A percentile compares a stretch with the other conserved stretches of the same genome.
These are phyloP conservation scores for Solanum bulbocastanum DNA, from an alignment of 257 asterid species.

Conservation along the genomic window DNA sequence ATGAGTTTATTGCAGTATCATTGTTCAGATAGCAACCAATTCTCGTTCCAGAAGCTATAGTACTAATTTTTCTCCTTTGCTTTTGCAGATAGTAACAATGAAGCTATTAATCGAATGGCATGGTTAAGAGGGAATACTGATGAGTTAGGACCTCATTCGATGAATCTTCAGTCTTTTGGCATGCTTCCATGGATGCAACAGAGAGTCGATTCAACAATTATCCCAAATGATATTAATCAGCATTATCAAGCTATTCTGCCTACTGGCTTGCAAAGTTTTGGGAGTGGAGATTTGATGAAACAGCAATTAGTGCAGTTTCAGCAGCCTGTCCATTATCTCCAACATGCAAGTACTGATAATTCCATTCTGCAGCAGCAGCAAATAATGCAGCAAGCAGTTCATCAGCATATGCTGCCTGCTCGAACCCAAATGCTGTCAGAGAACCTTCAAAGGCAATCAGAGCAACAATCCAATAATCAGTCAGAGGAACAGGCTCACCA, in stretches of 20 bases:
- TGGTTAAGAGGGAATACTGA: slow-evolving; percentile 80
- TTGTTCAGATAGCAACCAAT: not conserved
- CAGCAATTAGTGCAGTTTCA: slow-evolving; percentile 68
- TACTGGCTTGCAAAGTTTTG: slow-evolving; percentile 51
- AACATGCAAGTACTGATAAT: slow-evolving; percentile 45
- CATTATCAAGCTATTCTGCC: slow-evolving; percentile 81
- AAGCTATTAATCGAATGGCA: slow-evolving; percentile 63
- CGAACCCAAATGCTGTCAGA: slow-evolving; percentile 61
- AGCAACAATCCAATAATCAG: slow-evolving; percentile 44
- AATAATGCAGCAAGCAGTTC: slow-evolving; percentile 30
- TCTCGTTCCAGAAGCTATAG: not conserved
- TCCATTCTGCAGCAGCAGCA: slow-evolving; percentile 40
- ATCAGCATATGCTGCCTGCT: slow-evolving; percentile 44
- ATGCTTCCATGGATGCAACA: slow-evolving; percentile 87
- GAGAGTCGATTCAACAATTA: slow-evolving; percentile 52
- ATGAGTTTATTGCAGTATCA: not conserved
- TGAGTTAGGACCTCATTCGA: slow-evolving; percentile 59
- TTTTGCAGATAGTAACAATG: slow-evolving; percentile 50
- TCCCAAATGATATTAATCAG: slow-evolving; percentile 59
- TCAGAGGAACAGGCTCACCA: slow-evolving; percentile 35
- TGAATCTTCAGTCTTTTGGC: slow-evolving; percentile 58
- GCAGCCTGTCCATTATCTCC: slow-evolving; percentile 66
- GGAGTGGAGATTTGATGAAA: slow-evolving; percentile 51
- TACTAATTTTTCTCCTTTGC: not conserved
- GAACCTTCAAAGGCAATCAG: slow-evolving; percentile 44